phyloP scores from a whole-genome alignment of 2,329 filamentous ascomycete genomes.

The Colletotrichum liriopes region DNA sequence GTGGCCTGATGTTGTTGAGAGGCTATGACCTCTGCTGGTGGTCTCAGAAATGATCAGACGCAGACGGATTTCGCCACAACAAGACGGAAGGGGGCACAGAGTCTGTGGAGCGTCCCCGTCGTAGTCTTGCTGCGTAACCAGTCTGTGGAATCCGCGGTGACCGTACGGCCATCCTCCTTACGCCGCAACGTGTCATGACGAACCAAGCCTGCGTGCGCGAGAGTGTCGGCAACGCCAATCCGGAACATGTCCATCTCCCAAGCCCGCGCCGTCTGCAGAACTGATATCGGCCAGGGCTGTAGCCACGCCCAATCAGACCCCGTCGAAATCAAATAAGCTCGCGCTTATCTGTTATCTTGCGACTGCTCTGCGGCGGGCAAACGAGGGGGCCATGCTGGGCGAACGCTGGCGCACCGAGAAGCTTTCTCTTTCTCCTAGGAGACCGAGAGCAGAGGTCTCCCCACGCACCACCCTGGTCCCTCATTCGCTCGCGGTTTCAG shows the following conservation, averaged over 20 bases:
- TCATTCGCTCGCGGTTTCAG: constrained; percentile 14
- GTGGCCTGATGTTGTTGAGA: constrained; percentile 20
- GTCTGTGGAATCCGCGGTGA: not conserved
- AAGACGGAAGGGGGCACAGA: not conserved
- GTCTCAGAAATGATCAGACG: constrained; percentile 30
- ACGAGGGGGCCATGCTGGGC: not conserved
- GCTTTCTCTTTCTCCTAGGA: constrained; percentile 38
- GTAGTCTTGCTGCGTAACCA: not conserved
- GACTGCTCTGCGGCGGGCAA: not conserved
- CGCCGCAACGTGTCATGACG: not conserved
- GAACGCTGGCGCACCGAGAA: too few species aligned
- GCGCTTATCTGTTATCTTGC: constrained; percentile 24
- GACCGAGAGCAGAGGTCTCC: constrained; percentile 11
- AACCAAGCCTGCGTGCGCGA: not conserved
- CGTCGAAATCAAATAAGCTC: constrained; percentile 23
- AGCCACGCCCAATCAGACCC: constrained; percentile 18
- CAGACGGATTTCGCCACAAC: not conserved
- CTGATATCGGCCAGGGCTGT: not conserved
- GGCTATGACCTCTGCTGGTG: too few species aligned
- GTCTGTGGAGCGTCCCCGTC: too few species aligned
- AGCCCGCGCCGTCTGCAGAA: not conserved
- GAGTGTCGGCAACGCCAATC: not conserved
- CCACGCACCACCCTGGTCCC: constrained; percentile 10
- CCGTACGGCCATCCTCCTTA: not conserved
- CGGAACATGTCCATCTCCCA: constrained; percentile 7